These are phyloP conservation scores for Lenwebbia sp. DNA, from an alignment of 345 rosid genomes.

Conservation along the genomic window DNA sequence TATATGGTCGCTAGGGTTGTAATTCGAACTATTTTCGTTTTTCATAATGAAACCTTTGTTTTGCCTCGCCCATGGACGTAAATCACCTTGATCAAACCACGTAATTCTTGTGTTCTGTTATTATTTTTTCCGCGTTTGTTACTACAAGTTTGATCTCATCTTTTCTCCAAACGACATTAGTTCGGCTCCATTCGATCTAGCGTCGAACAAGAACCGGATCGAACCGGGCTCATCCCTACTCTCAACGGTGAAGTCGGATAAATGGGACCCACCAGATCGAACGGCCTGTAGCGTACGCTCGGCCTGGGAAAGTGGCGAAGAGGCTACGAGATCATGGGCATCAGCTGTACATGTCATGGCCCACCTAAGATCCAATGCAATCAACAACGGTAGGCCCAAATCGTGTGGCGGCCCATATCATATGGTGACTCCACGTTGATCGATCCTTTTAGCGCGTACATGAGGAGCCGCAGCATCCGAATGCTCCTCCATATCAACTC, in stretches of 20 bases:
- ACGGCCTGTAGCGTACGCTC: background rate
- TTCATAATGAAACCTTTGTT: too few relatives aligned
- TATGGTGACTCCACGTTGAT: background rate
- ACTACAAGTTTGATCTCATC: background rate
- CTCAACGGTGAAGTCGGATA: background rate
- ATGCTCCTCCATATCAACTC: background rate
- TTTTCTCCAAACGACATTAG: background rate
- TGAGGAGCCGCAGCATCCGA: background rate
- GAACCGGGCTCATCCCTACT: background rate
- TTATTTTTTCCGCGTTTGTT: too few relatives aligned
- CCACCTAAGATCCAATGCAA: background rate
- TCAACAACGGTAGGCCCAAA: background rate
- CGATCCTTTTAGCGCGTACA: background rate
- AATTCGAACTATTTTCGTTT: too few relatives aligned
- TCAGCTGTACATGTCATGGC: background rate
- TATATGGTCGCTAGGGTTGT: too few relatives aligned
- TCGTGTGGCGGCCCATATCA: background rate
- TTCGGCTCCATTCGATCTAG: background rate
- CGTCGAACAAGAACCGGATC: accelerated
- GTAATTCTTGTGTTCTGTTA: too few relatives aligned
- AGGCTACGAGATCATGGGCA: background rate
- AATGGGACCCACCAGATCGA: background rate
- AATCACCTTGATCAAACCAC: too few relatives aligned
- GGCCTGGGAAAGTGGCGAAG: background rate
- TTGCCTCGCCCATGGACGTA: too few relatives aligned